Evolutionary conservation across 1,284 basidiomycete species (phyloP), one percentile per base, ranked within the genome.

Genomic region (Mrakiaceae sp.): DNA sequence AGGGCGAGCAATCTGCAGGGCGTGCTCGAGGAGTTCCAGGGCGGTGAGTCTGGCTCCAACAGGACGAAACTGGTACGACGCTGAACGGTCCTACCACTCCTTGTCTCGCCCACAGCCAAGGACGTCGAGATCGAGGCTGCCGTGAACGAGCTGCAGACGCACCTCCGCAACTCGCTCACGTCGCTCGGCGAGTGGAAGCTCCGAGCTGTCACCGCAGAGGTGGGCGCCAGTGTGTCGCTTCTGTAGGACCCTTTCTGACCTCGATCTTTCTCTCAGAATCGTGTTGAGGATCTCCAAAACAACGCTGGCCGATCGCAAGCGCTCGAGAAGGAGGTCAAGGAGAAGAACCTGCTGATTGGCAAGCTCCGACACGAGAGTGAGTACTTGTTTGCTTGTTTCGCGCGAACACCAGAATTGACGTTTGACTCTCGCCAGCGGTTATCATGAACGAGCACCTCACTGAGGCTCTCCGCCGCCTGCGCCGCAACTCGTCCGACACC

Each of bases 371-470:
- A 98, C 72, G 94, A 98, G 82, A 86, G 92, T 93, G 69, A 55
- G 78, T 74, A 49, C n/a, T 11, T 27, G 46, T n/a, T 52, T 58
- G 59, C 47, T 8, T 39, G 5, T 4, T 47, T 27, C 5, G 8
- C 5, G n/a, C 11, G 27, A 51, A 42, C 11, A 8, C 10, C 5
- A n/a, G 43, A 42, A 10, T 50, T 67, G 6, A 53, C 39, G 16
- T 2, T 49, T 27, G 40, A 43, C 48, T 67, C 59, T 12, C 42
- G 10, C 50, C 69, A 94, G 92, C 87, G 58, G 90, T 96, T 8
- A 93, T 98, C 64, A 86, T 95, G 72, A 98, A 98, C 72, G 95
- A 98, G 73, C 95, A 99, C 72, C 81, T 99, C 7, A 97, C 93
- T 70, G 94, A 98, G 75, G 94, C 96, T 0, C 82, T 99, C n/a